Evolutionary conservation across 768 basidiomycete species (phyloP).

Genomic region (Russula dissimulans): DNA sequence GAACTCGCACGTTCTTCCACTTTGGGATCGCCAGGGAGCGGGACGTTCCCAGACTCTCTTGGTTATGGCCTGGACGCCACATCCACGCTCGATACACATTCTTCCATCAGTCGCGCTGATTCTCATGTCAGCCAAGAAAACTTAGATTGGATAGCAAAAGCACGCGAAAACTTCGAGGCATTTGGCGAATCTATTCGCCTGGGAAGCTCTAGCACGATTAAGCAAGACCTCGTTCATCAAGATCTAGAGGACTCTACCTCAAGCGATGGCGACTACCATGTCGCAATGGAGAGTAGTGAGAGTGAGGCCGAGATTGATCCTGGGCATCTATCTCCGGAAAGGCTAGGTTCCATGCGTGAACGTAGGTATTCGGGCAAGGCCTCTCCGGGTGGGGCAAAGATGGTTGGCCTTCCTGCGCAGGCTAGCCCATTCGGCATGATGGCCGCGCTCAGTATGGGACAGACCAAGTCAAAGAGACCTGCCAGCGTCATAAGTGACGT

Average conservation of each 20-base stretch:
- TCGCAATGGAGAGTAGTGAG: conserved; percentile 9
- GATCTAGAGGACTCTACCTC: conserved; percentile 19
- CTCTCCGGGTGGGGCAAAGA: conserved; percentile 32
- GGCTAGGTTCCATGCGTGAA: conserved; percentile 30
- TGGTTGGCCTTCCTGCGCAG: conserved; percentile 49
- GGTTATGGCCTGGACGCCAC: neutral
- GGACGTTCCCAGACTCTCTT: neutral
- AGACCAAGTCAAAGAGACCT: conserved; percentile 19
- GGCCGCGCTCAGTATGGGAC: conserved; percentile 50
- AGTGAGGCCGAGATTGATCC: conserved; percentile 29
- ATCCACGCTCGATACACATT: neutral
- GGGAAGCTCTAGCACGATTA: conserved; percentile 44
- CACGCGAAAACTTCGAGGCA: conserved; percentile 56
- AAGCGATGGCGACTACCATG: conserved; percentile 38
- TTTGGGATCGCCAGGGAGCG: conserved; percentile 20
- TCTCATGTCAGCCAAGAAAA: conserved; percentile 40
- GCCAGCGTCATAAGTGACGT: conserved; percentile 20
- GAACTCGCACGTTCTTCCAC: conserved; percentile 17
- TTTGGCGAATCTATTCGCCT: conserved; percentile 60
- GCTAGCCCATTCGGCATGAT: conserved; percentile 70
- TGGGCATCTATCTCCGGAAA: conserved; percentile 26
- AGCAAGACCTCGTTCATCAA: conserved; percentile 32
- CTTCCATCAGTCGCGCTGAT: conserved; percentile 11
- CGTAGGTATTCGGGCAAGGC: conserved; percentile 20
- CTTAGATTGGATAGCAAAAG: conserved; percentile 72